Evolutionary conservation across 2,329 filamentous ascomycete species (phyloP).

Genomic region (Passalora sequoiae): DNA sequence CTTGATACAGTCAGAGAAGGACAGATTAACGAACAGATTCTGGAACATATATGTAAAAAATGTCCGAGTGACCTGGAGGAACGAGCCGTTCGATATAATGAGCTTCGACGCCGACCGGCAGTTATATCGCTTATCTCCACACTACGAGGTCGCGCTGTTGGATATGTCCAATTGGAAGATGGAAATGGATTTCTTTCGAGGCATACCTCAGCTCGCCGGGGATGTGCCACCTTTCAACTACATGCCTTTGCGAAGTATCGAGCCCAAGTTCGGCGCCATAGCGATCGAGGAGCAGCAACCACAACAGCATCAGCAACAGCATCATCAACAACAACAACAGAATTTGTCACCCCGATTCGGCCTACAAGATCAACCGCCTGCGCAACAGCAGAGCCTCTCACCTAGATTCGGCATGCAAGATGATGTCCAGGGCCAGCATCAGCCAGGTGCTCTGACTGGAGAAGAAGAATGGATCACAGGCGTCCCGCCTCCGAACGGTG

Average conservation of each 20-base stretch:
- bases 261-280: slow-evolving; percentile 17
- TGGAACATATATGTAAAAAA: slow-evolving; percentile 19
- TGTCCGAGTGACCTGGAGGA: slow-evolving; percentile 18
- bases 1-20: slow-evolving; percentile 15
- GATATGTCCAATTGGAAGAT: slow-evolving; percentile 23
- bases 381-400: background rate
- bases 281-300: background rate
- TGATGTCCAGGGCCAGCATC: background rate
- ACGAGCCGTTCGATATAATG: slow-evolving; percentile 19
- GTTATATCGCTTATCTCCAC: slow-evolving; percentile 17
- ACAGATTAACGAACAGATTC: slow-evolving; percentile 21
- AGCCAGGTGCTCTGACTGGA: background rate
- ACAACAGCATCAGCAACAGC: background rate
- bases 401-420: slow-evolving; percentile 8
- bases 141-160: slow-evolving; percentile 17
- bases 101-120: slow-evolving; percentile 10
- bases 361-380: background rate
- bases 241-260: slow-evolving; percentile 17
- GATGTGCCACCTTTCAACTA: slow-evolving; percentile 21
- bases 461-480: slow-evolving; percentile 1
- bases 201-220: slow-evolving; percentile 17
- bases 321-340: no score
- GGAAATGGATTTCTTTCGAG: slow-evolving; percentile 23
- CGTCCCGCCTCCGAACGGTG: background rate
- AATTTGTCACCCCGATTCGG: slow-evolving; percentile 7